A percentile compares a stretch with the other conserved stretches of the same genome.
Evolutionary conservation across 768 basidiomycete genomes (phyloP).

Genomic region (Pleurotus djamor): DNA sequence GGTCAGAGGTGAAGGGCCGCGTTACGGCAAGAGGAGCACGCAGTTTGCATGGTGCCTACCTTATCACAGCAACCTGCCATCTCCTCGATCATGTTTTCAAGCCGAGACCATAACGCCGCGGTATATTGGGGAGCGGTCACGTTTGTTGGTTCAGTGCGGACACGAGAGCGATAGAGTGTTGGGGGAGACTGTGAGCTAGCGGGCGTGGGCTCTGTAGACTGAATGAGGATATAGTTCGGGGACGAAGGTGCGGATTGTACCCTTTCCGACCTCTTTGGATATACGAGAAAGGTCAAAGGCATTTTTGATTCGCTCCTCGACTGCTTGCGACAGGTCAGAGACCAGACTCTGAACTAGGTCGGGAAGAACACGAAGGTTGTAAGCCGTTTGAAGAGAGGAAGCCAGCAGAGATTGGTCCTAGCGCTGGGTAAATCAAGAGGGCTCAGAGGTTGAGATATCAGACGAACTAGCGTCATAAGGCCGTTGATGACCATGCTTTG

Average conservation of each 20-base stretch:
- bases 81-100: constrained; percentile 84
- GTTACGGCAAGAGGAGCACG: not conserved
- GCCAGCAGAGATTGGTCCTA: constrained; percentile 91
- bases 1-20: no score
- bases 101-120: constrained; percentile 73
- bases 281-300: constrained; percentile 89
- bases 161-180: constrained; percentile 74
- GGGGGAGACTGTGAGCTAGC: constrained; percentile 33
- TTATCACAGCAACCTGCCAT: constrained; percentile 92
- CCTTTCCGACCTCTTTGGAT: constrained; percentile 85
- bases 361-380: constrained; percentile 86
- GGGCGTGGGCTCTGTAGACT: constrained; percentile 16
- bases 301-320: constrained; percentile 75
- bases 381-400: constrained; percentile 93
- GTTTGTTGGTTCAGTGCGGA: constrained; percentile 89
- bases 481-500: constrained; percentile 86
- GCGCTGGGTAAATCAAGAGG: constrained; percentile 6
- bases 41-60: constrained; percentile 28
- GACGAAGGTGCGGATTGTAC: constrained; percentile 28
- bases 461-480: constrained; percentile 68
- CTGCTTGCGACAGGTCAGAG: constrained; percentile 75
- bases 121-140: constrained; percentile 86
- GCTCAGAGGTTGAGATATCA: not conserved
- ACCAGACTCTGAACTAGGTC: constrained; percentile 79
- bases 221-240: constrained; percentile 9